phyloP scores from a whole-genome alignment of 1,284 basidiomycete species.

The Trichosporon coremiiforme region DNA sequence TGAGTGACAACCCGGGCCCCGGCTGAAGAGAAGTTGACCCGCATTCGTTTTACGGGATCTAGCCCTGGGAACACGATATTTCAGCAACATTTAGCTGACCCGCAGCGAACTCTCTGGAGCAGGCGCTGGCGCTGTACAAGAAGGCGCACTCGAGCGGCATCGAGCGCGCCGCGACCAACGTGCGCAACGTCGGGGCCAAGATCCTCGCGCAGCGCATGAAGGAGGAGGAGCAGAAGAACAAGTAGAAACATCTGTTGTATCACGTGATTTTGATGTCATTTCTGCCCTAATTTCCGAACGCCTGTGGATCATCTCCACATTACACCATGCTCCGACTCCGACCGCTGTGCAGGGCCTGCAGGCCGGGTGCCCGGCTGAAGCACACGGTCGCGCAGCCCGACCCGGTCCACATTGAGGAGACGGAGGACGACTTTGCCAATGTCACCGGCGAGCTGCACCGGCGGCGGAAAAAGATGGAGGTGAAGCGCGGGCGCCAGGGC shows the following conservation, averaged over 20 bases:
- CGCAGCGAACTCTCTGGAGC: constrained; percentile 51
- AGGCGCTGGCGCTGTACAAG: constrained; percentile 51
- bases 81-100: constrained; percentile 22
- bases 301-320: background rate
- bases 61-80: constrained; percentile 16
- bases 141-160: constrained; percentile 53
- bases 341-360: constrained; percentile 7
- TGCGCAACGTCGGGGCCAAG: constrained; percentile 53
- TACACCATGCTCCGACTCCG: background rate
- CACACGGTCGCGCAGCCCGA: constrained; percentile 18
- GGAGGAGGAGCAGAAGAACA: constrained; percentile 25
- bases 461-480: constrained; percentile 48
- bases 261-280: constrained; percentile 21
- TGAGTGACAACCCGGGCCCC: constrained; percentile 30
- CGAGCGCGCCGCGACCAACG: constrained; percentile 54
- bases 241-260: constrained; percentile 1
- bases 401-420: constrained; percentile 27
- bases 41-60: background rate
- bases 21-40: constrained; percentile 23
- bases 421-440: constrained; percentile 39
- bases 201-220: constrained; percentile 38
- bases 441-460: constrained; percentile 44
- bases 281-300: background rate
- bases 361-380: constrained; percentile 1
- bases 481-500: constrained; percentile 60